phyloP scores from a whole-genome alignment of 768 basidiomycete genomes.

The Fomitopsis pulvina region DNA sequence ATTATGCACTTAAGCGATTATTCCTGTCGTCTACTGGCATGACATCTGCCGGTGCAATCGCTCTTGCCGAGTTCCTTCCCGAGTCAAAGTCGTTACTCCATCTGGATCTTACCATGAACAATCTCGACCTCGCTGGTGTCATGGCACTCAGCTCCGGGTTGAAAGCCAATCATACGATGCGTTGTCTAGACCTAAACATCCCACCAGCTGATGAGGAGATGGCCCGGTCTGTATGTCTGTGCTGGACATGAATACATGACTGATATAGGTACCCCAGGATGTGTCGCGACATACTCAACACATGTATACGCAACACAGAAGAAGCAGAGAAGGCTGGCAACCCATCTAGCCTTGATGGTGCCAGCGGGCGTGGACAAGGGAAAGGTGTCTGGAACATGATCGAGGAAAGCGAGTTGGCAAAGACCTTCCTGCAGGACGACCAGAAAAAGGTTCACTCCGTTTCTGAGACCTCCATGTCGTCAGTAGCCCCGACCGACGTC shows the following conservation, averaged over 20 bases:
- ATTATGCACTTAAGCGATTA: slow-evolving; percentile 84
- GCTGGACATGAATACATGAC: not conserved
- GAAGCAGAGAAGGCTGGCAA: slow-evolving; percentile 49
- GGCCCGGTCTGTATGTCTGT: slow-evolving; percentile 39
- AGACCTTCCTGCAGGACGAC: slow-evolving; percentile 53
- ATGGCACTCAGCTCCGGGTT: slow-evolving; percentile 88
- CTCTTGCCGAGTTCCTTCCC: slow-evolving; percentile 93
- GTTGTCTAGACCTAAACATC: slow-evolving; percentile 91
- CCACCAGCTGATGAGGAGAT: slow-evolving; percentile 80
- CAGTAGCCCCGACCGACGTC: slow-evolving; percentile 17
- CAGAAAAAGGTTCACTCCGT: slow-evolving; percentile 42
- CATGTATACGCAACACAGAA: slow-evolving; percentile 92
- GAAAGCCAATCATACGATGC: slow-evolving; percentile 76
- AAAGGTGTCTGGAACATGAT: slow-evolving; percentile 83
- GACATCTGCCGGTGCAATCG: slow-evolving; percentile 82
- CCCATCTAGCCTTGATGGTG: slow-evolving; percentile 16
- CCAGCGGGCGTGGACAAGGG: slow-evolving; percentile 44
- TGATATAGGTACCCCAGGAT: slow-evolving; percentile 35
- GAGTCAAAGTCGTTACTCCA: slow-evolving; percentile 84
- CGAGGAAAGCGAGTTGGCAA: slow-evolving; percentile 78
- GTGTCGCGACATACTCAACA: slow-evolving; percentile 84
- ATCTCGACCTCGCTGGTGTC: slow-evolving; percentile 82
- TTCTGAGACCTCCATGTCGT: slow-evolving; percentile 13
- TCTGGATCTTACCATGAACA: slow-evolving; percentile 83
- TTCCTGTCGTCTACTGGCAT: slow-evolving; percentile 84